Percentiles rank a stretch among this genome's conserved stretches.
Evolutionary conservation across 2,329 filamentous ascomycete species (phyloP).

Genomic region (Leptographium lundbergii): DNA sequence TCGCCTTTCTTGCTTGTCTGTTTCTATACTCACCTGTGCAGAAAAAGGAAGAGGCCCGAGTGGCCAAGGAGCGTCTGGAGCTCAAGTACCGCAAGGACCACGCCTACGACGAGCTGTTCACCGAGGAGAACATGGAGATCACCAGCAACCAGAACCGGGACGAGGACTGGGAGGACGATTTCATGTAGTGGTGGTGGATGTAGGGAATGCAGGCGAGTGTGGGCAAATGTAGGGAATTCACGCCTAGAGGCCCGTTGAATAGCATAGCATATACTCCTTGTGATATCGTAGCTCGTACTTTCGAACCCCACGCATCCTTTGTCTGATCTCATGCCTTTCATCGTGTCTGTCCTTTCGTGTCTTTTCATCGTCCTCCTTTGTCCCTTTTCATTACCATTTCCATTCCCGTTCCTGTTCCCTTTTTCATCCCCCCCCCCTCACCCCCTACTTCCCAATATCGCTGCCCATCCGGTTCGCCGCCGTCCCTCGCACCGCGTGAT

Average conservation of each 20-base stretch:
- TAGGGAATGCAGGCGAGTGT: no score
- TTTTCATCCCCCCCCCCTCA: background rate
- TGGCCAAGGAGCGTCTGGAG: conserved; percentile 72
- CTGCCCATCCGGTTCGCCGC: conserved; percentile 41
- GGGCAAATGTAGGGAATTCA: no score
- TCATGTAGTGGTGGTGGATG: conserved; percentile 78
- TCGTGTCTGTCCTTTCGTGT: no score
- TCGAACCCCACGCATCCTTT: background rate
- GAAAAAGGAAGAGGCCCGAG: conserved; percentile 63
- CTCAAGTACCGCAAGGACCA: conserved; percentile 95
- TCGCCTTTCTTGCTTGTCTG: background rate
- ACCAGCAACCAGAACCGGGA: conserved; percentile 78
- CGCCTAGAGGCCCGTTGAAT: no score
- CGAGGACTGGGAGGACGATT: conserved; percentile 75
- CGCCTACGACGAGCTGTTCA: conserved; percentile 87
- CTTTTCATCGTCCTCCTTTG: no score
- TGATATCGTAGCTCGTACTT: background rate
- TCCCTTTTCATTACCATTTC: background rate
- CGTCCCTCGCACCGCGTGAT: conserved; percentile 60
- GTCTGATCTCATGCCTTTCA: no score
- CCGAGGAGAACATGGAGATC: conserved; percentile 63
- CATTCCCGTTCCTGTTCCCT: background rate
- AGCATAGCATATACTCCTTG: background rate
- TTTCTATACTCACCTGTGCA: conserved; percentile 19
- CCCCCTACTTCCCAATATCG: conserved; percentile 33